Conservation (phyloP, 148 eudicot genomes). For the Cornus kousa region DNA sequence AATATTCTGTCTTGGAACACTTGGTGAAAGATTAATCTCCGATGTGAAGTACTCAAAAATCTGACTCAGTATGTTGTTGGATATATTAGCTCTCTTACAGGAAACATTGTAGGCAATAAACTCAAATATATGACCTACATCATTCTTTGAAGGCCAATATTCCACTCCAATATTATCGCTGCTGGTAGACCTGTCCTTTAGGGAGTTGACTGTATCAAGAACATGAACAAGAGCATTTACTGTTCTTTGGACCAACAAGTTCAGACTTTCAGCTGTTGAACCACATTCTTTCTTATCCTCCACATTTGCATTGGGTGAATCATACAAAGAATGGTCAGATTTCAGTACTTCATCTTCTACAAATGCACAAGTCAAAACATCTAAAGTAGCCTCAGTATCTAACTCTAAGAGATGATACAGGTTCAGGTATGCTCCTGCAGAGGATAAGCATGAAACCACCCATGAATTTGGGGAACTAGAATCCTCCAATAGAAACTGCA, state of each 20-base stretch:
- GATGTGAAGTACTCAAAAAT: conserved; percentile 76
- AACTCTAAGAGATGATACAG: conserved; percentile 67
- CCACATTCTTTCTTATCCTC: conserved; percentile 31
- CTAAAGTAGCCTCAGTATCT: conserved; percentile 87
- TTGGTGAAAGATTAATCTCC: conserved; percentile 41
- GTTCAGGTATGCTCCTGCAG: conserved; percentile 46
- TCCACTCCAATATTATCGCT: conserved; percentile 31
- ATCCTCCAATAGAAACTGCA: conserved; percentile 70
- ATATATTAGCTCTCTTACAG: conserved; percentile 50
- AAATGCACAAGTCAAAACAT: conserved; percentile 71
- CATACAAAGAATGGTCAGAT: conserved; percentile 24
- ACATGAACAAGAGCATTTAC: conserved; percentile 73
- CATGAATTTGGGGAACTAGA: conserved; percentile 55
- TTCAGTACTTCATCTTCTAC: conserved; percentile 33
- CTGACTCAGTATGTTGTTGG: conserved; percentile 57
- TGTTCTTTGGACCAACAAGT: conserved; percentile 56
- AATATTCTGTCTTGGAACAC: conserved; percentile 25
- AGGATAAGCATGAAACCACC: conserved; percentile 35
- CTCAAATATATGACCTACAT: conserved; percentile 65
- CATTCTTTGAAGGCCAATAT: conserved; percentile 80
- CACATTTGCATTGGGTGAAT: conserved; percentile 24
- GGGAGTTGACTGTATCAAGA: conserved; percentile 52
- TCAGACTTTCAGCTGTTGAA: conserved; percentile 26
- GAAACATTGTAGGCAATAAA: conserved; percentile 70
- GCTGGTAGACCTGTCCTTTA: conserved; percentile 38